phyloP scores from a whole-genome alignment of 768 basidiomycete genomes.

The Boletus vinaceobasis region DNA sequence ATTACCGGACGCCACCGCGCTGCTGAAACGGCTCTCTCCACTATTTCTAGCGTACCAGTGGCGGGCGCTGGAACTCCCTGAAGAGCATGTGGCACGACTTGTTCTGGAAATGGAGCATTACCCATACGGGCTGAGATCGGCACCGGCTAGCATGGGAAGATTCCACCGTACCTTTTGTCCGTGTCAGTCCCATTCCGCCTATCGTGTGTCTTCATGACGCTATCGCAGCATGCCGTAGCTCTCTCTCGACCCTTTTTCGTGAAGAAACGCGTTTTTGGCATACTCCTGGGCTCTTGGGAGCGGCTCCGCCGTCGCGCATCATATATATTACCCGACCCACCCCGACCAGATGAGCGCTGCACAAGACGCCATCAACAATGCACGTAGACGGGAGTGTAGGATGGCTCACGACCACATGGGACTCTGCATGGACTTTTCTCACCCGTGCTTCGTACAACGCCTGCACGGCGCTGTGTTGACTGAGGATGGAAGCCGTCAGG shows the following conservation, averaged over 20 bases:
- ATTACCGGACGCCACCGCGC: background rate
- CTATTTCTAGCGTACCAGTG: background rate
- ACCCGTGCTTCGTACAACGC: constrained; percentile 18
- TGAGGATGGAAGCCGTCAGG: constrained; percentile 24
- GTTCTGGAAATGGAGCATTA: background rate
- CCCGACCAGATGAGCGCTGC: constrained; percentile 27
- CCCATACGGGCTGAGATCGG: background rate
- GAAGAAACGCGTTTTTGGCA: constrained; percentile 9
- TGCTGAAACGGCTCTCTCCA: background rate
- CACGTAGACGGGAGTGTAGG: background rate
- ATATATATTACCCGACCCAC: constrained; percentile 27
- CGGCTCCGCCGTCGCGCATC: constrained; percentile 3
- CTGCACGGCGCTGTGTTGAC: constrained; percentile 10
- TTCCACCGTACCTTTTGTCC: constrained; percentile 8
- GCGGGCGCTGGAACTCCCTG: constrained; percentile 3
- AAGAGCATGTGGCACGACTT: constrained; percentile 12
- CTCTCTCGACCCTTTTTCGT: constrained; percentile 13
- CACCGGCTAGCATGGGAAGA: background rate
- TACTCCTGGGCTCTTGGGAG: background rate
- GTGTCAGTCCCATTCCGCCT: background rate
- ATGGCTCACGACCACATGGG: constrained; percentile 15
- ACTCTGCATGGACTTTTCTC: constrained; percentile 13
- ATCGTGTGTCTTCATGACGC: background rate
- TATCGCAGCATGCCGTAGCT: background rate
- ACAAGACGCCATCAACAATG: background rate